Evolutionary conservation across 2,329 filamentous ascomycete genomes (phyloP).

Genomic region (Colletotrichum sp.): DNA sequence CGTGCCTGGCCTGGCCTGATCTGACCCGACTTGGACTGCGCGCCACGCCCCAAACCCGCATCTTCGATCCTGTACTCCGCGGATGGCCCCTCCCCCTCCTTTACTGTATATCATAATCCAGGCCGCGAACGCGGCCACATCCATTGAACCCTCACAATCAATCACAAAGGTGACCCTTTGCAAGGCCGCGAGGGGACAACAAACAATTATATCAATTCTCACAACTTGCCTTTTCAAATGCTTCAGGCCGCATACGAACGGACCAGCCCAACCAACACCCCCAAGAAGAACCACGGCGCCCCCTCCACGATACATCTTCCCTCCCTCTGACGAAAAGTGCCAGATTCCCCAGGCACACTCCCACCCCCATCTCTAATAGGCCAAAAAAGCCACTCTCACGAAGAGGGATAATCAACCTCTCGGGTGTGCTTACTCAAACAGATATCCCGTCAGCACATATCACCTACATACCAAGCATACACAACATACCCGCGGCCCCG

Average conservation of each 20-base stretch:
- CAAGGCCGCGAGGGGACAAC: background rate
- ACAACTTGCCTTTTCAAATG: background rate
- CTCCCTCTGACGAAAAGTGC: background rate
- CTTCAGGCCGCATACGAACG: background rate
- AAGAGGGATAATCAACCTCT: background rate
- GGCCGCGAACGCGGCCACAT: background rate
- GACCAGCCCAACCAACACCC: background rate
- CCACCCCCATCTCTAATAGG: background rate
- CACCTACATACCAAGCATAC: background rate
- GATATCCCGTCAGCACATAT: background rate
- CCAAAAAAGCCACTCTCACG: background rate
- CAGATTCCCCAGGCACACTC: background rate
- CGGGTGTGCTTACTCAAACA: constrained; percentile 2
- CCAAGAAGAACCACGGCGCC: background rate
- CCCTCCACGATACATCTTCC: background rate
- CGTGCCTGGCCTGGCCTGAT: background rate
- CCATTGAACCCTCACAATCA: background rate
- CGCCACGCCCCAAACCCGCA: background rate
- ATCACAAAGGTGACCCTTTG: background rate
- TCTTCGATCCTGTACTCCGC: constrained; percentile 12
- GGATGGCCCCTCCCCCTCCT: background rate
- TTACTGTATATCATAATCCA: background rate
- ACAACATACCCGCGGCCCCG: background rate
- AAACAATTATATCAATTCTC: background rate
- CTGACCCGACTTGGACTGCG: background rate